phyloP scores from a whole-genome alignment of 1,284 basidiomycete genomes.

The Paramarasmius palmivorus region DNA sequence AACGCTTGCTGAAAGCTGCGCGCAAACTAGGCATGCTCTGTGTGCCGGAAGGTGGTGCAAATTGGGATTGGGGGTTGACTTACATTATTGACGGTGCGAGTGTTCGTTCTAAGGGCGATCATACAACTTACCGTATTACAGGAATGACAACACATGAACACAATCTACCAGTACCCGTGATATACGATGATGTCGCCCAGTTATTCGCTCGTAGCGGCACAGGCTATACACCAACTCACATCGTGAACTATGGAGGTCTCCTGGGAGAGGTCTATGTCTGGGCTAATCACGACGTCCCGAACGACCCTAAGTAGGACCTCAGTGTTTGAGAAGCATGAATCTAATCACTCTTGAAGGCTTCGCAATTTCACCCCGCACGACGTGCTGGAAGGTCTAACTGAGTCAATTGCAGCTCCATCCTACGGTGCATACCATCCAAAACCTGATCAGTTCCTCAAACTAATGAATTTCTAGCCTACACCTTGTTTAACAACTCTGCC shows the following conservation, averaged over 20 bases:
- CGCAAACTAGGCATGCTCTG: constrained; percentile 66
- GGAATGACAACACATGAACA: constrained; percentile 82
- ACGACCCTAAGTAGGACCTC: constrained; percentile 58
- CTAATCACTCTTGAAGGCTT: constrained; percentile 38
- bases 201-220: constrained; percentile 67
- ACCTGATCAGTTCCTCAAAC: constrained; percentile 5
- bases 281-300: constrained; percentile 63
- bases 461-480: constrained; percentile 43
- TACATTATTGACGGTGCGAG: constrained; percentile 69
- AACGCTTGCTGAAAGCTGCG: constrained; percentile 62
- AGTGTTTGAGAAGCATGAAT: background rate
- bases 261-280: constrained; percentile 69
- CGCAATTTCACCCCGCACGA: constrained; percentile 65
- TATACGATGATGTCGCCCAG: constrained; percentile 69
- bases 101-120: background rate
- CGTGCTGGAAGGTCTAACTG: constrained; percentile 55
- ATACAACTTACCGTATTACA: constrained; percentile 23
- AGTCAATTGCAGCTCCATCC: constrained; percentile 57
- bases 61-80: constrained; percentile 73
- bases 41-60: constrained; percentile 77
- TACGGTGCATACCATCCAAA: constrained; percentile 45
- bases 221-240: constrained; percentile 70
- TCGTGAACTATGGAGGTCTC: constrained; percentile 72
- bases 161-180: constrained; percentile 57
- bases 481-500: constrained; percentile 65